Evolutionary conservation across 2,329 filamentous ascomycete genomes (phyloP), one percentile per base, ranked within the genome.

Genomic region (Macroventuria anomochaeta): DNA sequence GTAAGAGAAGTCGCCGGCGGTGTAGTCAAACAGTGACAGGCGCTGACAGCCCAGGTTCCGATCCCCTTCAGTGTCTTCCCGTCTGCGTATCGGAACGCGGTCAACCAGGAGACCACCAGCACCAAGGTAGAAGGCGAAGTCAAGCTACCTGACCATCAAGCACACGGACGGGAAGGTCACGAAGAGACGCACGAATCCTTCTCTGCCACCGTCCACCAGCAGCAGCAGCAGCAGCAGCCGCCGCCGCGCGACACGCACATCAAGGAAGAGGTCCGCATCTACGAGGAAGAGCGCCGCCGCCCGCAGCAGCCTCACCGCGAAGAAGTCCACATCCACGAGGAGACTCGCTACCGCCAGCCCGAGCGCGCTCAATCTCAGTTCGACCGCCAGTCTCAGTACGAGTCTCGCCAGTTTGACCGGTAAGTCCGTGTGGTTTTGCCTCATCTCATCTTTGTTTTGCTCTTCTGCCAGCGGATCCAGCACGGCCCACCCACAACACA

Each of bases 41-140:
- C 48, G 51, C 63, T 67, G 46, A 67, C 60, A 41, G 31, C 36
- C 25, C 61, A 70, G 65, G 68, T 70, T 65, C 93, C 85, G 69
- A 95, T 97, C 82, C 93, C 93, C 83, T 96, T 97, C 88, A 97
- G 92, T 90, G 90, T 97, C 89, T 97, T 97, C 88, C 93, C 93
- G 84, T 96, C 92, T 81, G 91, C 92, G 81, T 97, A 97, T 86
- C 87, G 89, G 81, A 88, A 84, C 84, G 67, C 65, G 60, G 62
- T 60, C 59, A 57, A 72, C 65, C 81, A 77, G 75, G 80, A 84
- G 76, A 80, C 83, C 78, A 87, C 86, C 79, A 80, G 85, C 71
- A 87, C 87, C 75, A 87, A 92, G 87, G 88, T 93, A 87, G 91
- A 96, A 87, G 86, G 90, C 83, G 88, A 93, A 81, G 86, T 91